Evolutionary conservation across 2,329 filamentous ascomycete species (phyloP).

Genomic region (Cordyceps farinosa): DNA sequence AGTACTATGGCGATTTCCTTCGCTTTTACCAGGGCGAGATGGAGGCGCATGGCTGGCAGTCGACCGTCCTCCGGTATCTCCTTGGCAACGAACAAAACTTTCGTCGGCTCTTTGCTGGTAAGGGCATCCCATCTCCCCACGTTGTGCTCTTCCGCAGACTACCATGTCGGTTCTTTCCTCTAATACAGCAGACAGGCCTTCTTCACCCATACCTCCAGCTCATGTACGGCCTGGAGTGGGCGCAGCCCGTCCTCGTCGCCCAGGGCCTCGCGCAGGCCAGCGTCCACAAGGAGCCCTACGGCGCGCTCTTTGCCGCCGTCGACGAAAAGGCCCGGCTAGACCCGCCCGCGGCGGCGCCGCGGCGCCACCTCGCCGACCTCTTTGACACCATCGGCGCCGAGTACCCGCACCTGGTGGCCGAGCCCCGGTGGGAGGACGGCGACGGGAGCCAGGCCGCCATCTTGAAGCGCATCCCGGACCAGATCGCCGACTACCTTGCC

Average conservation of each 20-base stretch:
- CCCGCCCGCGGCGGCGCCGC: slow-evolving; percentile 23
- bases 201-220: slow-evolving; percentile 81
- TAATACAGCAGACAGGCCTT: slow-evolving; percentile 47
- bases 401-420: slow-evolving; percentile 55
- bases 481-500: slow-evolving; percentile 58
- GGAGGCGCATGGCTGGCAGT: slow-evolving; percentile 55
- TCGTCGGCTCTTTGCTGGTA: slow-evolving; percentile 62
- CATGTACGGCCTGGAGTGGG: slow-evolving; percentile 79
- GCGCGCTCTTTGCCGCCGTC: slow-evolving; percentile 48
- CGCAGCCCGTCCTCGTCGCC: slow-evolving; percentile 76
- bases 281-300: slow-evolving; percentile 60
- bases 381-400: slow-evolving; percentile 52
- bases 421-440: slow-evolving; percentile 50
- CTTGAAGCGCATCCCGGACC: slow-evolving; percentile 56
- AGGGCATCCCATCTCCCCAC: slow-evolving; percentile 21
- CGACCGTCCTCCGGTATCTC: slow-evolving; percentile 62
- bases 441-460: slow-evolving; percentile 65
- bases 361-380: slow-evolving; percentile 50
- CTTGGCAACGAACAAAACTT: slow-evolving; percentile 63
- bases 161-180: slow-evolving; percentile 6
- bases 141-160: neutral
- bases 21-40: slow-evolving; percentile 74
- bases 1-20: slow-evolving; percentile 69
- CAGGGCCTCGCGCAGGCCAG: slow-evolving; percentile 74
- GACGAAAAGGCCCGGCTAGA: slow-evolving; percentile 43